Base-by-base conservation (phyloP, 2,329 filamentous ascomycete genomes). In the Penicillium sp. region DNA sequence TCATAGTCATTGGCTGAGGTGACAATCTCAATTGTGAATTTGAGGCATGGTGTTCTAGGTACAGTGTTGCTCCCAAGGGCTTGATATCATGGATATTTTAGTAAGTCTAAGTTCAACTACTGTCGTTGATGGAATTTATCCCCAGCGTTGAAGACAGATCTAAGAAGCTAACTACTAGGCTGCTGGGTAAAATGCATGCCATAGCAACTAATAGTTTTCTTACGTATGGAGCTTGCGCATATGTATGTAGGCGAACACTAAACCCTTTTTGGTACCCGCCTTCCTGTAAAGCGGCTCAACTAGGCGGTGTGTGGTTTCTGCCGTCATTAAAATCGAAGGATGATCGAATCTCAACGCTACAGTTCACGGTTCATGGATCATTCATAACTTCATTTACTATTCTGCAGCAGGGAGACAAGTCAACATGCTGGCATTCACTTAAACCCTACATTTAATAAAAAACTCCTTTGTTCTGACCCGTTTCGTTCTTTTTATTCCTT, bases 281-380 rank as follows among this genome's bases (percentile, higher is more conserved):
- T 41, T 35, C 21, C 26, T 21, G 33, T n/a, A 24, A 22, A 24
- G 52, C 52, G 52, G 52, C 46, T 50, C 35, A 43, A 47, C 1
- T 16, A 27, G 55, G 61, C 62, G 62, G 62, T 64, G 52, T 33
- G 16, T 2, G 2, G 48, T 13, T 61, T 55, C 33, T 62, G 59
- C 60, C 60, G 29, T n/a, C 5, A 27, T 29, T 27, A 26, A 39
- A 39, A n/a, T 37, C 14, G 35, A 39, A 39, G n/a, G 6, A 39
- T 39, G 35, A 19, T 3, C 9, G 35, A 19, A 39, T 19, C n/a
- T 39, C 35, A 19, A 19, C n/a, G 35, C n/a, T 19, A 19, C 35
- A 39, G 7, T 22, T 22, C 9, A 22, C 39, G 10, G 11, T 22
- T 13, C n/a, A 21, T 10, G 19, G 22, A 14, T 22, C 11, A 22